Base-by-base conservation (phyloP, 768 basidiomycete species). In the Amyloporia xantha region DNA sequence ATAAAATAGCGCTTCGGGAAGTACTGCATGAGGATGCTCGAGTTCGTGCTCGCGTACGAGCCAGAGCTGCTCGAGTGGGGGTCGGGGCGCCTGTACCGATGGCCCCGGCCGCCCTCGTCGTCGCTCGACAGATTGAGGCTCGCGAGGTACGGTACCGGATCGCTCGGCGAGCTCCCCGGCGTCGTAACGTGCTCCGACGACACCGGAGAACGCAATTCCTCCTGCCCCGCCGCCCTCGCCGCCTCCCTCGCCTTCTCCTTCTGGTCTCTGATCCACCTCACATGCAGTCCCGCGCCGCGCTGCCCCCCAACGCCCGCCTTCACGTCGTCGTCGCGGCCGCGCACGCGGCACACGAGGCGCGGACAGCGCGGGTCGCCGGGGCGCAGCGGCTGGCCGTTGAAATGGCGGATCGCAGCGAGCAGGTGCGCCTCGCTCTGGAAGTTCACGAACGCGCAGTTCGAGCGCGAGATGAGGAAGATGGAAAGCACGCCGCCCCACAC, bases 1-100 rank as follows among this genome's bases (percentile, higher is more conserved):
- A 97, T 94, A 59, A 96, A 96, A 62, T 82, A 91, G n/a, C 94
- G 82, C 59, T 76, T 77, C 2, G 92, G 91, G 64, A 95, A 97
- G 62, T 91, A 69, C 44, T 71, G 75, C 2, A 71, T 54, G 12
- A 98, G 70, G 57, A 95, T 69, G 60, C 86, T 89, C 19, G 94
- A 96, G 51, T 74, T 87, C 1, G 91, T 93, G 30, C 90, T 92
- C 13, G 85, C 76, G 62, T 75, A 80, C 38, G 88, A 91, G 2
- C 76, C 77, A 19, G 84, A 82, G 55, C 79, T 81, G 54, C 74
- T 74, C 30, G 81, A 78, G 46, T 71, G 73, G 36, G 53, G 56
- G 17, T 48, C 53, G 15, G 58, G 55, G 30, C 52, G 56, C 38
- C 53, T 44, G 37, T 12, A 47, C 27, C 53, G 51, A 4, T 45